These are phyloP conservation scores for Fusarium nygamai DNA, from an alignment of 2,329 filamentous ascomycete species.

Conservation along the genomic window DNA sequence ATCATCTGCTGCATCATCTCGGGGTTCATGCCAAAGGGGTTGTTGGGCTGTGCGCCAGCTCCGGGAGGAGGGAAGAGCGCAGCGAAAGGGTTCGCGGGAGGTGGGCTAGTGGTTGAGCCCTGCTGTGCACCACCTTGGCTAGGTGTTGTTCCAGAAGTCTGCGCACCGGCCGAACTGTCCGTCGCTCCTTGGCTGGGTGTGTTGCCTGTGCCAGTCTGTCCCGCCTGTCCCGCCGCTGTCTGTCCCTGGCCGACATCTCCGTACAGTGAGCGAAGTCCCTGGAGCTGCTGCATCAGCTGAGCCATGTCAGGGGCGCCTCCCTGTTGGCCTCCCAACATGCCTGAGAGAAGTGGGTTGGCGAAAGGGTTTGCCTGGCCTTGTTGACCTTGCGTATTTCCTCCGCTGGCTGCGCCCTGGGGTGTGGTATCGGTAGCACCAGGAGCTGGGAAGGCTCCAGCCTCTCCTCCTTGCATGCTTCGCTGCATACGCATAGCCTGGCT, in stretches of 20 bases:
- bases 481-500: slow-evolving; percentile 86
- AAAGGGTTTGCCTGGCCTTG: slow-evolving; percentile 58
- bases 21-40: slow-evolving; percentile 61
- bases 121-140: slow-evolving; percentile 25
- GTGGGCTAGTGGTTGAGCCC: slow-evolving; percentile 48
- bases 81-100: slow-evolving; percentile 73
- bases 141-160: slow-evolving; percentile 34
- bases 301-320: slow-evolving; percentile 17
- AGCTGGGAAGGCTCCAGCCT: slow-evolving; percentile 77
- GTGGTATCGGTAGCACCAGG: slow-evolving; percentile 93
- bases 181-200: slow-evolving; percentile 41
- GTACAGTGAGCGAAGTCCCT: slow-evolving; percentile 45
- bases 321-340: slow-evolving; percentile 33
- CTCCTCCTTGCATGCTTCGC: slow-evolving; percentile 69
- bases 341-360: slow-evolving; percentile 44
- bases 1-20: slow-evolving; percentile 66
- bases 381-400: slow-evolving; percentile 45
- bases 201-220: slow-evolving; percentile 40
- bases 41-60: slow-evolving; percentile 46
- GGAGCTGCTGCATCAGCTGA: slow-evolving; percentile 44
- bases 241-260: slow-evolving; percentile 42
- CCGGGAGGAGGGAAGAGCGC: slow-evolving; percentile 63
- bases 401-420: slow-evolving; percentile 59
- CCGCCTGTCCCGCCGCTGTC: slow-evolving; percentile 41
- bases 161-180: slow-evolving; percentile 38